A percentile compares a stretch with the other conserved stretches of the same genome.
Conservation (phyloP, 2,329 filamentous ascomycete genomes). For the Lachnellula willkommii region DNA sequence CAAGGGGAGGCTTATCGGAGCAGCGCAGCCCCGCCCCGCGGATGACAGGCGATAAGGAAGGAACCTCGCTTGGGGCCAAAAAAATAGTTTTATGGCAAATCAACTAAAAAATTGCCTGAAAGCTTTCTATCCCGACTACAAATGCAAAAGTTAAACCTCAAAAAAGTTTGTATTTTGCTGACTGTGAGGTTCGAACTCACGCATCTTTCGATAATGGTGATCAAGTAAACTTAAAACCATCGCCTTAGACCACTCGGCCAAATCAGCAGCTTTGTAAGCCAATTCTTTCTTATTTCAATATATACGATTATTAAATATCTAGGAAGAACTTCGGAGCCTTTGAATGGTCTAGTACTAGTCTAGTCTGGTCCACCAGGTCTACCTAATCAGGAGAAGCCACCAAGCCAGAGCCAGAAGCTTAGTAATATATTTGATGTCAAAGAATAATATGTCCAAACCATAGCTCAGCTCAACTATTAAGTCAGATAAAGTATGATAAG, state of each 20-base stretch:
- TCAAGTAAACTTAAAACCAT: conserved; percentile 25
- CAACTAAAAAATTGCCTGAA: background rate
- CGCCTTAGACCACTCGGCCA: conserved; percentile 26
- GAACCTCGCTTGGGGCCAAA: background rate
- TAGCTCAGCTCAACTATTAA: too few relatives aligned
- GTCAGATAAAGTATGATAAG: too few relatives aligned
- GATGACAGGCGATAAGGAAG: background rate
- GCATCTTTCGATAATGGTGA: conserved; percentile 32
- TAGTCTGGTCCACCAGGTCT: too few relatives aligned
- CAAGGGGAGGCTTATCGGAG: background rate
- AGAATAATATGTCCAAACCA: too few relatives aligned
- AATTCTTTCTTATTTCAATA: background rate
- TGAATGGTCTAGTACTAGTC: too few relatives aligned
- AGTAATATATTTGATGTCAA: too few relatives aligned
- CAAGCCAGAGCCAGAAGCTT: too few relatives aligned
- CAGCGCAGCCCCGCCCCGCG: background rate
- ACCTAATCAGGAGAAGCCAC: too few relatives aligned
- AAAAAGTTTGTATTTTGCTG: conserved; percentile 12
- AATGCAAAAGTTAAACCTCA: background rate
- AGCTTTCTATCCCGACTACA: too few relatives aligned
- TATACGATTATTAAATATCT: background rate
- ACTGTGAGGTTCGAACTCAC: conserved; percentile 31
- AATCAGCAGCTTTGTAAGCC: background rate
- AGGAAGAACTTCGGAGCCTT: too few relatives aligned
- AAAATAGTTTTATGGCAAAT: background rate